phyloP scores from a whole-genome alignment of 768 basidiomycete species.

The Boletus patriciae region DNA sequence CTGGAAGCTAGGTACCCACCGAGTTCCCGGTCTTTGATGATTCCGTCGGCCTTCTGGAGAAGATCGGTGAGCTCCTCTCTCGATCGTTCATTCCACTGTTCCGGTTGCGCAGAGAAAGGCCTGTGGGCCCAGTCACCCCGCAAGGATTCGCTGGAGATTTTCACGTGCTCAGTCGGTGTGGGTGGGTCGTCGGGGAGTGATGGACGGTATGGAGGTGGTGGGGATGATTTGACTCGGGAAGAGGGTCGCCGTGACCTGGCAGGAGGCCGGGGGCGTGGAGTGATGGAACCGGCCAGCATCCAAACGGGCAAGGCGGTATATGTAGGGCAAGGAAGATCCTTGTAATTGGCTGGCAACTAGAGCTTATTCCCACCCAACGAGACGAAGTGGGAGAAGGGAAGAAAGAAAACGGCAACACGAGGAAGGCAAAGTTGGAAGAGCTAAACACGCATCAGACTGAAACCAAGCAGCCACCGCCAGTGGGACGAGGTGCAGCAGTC shows the following conservation, averaged over 20 bases:
- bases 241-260: slow-evolving; percentile 59
- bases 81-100: slow-evolving; percentile 65
- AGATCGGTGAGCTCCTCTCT: slow-evolving; percentile 70
- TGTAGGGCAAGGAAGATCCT: slow-evolving; percentile 14
- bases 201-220: slow-evolving; percentile 60
- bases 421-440: not conserved
- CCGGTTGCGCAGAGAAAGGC: slow-evolving; percentile 32
- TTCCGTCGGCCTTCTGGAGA: slow-evolving; percentile 67
- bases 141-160: slow-evolving; percentile 31
- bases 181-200: slow-evolving; percentile 34
- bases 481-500: not conserved
- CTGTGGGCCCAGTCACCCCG: slow-evolving; percentile 12
- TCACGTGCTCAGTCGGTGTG: slow-evolving; percentile 32
- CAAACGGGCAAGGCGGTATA: slow-evolving; percentile 33
- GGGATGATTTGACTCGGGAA: slow-evolving; percentile 38
- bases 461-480: slow-evolving; percentile 4
- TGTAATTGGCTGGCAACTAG: not conserved
- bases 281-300: slow-evolving; percentile 42
- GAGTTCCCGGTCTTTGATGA: slow-evolving; percentile 75
- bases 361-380: not conserved
- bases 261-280: slow-evolving; percentile 67
- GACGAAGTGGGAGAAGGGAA: slow-evolving; percentile 6
- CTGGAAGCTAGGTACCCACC: slow-evolving; percentile 46
- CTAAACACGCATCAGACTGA: slow-evolving; percentile 26
- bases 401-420: not conserved